These are phyloP conservation scores for Entelexis paramagnoliae DNA, from an alignment of 1,139 yeast genomes.

Conservation along the genomic window DNA sequence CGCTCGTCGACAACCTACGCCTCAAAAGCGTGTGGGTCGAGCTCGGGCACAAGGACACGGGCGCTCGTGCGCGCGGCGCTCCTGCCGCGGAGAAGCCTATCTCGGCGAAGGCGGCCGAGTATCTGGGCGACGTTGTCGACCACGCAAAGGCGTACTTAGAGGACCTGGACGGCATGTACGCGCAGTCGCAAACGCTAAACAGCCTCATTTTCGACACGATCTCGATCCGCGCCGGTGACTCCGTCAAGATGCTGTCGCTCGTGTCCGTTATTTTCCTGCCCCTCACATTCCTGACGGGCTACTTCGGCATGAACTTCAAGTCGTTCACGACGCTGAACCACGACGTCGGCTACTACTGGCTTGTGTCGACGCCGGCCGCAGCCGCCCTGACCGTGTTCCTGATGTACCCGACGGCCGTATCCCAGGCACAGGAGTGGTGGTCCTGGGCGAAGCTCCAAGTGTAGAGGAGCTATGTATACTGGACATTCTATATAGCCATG, in stretches of 20 bases:
- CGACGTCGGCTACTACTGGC: slow-evolving; percentile 42
- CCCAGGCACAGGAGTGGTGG: slow-evolving; percentile 11
- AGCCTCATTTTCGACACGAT: slow-evolving; percentile 44
- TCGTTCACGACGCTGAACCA: slow-evolving; percentile 40
- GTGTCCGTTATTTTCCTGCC: slow-evolving; percentile 48
- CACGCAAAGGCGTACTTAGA: slow-evolving; percentile 43
- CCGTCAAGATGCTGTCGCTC: slow-evolving; percentile 42
- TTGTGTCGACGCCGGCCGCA: slow-evolving; percentile 42
- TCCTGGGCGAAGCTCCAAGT: slow-evolving; percentile 11
- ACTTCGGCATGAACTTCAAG: slow-evolving; percentile 49
- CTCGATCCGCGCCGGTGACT: slow-evolving; percentile 42
- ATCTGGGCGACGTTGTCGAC: slow-evolving; percentile 45
- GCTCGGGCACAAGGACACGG: too few relatives aligned
- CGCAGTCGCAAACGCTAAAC: slow-evolving; percentile 41
- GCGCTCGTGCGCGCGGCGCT: too few relatives aligned
- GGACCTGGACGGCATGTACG: slow-evolving; percentile 43
- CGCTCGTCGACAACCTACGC: slow-evolving; percentile 13
- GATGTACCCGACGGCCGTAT: slow-evolving; percentile 27
- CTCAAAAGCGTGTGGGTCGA: background rate
- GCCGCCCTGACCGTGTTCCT: slow-evolving; percentile 31
- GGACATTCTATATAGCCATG: too few relatives aligned
- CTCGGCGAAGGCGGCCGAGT: slow-evolving; percentile 36
- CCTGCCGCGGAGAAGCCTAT: slow-evolving; percentile 21
- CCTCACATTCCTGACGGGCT: slow-evolving; percentile 46
- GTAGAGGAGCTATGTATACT: background rate